These are phyloP conservation scores for Aureobasidium lini DNA, from an alignment of 2,329 filamentous ascomycete species.

Conservation along the genomic window DNA sequence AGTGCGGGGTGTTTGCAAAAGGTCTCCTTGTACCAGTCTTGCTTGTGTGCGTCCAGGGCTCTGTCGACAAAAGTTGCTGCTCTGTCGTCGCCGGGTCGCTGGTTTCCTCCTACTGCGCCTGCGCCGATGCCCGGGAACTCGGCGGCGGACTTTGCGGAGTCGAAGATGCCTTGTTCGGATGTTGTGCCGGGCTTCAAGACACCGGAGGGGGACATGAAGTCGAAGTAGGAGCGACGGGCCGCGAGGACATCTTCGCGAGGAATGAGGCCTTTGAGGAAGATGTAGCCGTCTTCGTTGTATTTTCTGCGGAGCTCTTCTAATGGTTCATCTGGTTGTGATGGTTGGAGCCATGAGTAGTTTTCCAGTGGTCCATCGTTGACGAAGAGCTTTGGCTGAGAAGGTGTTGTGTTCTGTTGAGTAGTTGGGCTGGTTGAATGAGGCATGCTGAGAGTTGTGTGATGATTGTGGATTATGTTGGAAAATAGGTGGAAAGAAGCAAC, in stretches of 20 bases:
- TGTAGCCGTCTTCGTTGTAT: conserved; percentile 22
- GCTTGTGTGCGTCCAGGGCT: conserved; percentile 11
- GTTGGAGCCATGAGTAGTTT: neutral
- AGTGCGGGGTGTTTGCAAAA: conserved; percentile 16
- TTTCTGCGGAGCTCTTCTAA: neutral
- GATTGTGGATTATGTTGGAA: neutral
- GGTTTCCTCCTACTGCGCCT: conserved; percentile 1
- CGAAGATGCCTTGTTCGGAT: conserved; percentile 36
- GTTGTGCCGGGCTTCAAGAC: conserved; percentile 33
- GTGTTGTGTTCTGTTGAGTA: neutral
- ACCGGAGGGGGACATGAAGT: conserved; percentile 31
- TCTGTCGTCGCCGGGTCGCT: neutral
- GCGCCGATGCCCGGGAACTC: conserved; percentile 30
- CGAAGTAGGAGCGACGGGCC: conserved; percentile 35
- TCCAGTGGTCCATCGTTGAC: conserved; percentile 10
- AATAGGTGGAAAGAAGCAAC: no score
- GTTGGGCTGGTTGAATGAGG: neutral
- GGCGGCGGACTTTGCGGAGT: conserved; percentile 28
- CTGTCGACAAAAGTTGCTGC: conserved; percentile 13
- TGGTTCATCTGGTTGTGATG: conserved; percentile 2
- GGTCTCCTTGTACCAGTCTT: conserved; percentile 10
- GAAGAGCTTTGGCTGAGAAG: neutral
- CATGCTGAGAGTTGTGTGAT: neutral
- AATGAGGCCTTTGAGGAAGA: conserved; percentile 36
- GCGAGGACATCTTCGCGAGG: conserved; percentile 38